Evolutionary conservation across 768 basidiomycete species (phyloP).

Genomic region (Pulveroboletus sp.): DNA sequence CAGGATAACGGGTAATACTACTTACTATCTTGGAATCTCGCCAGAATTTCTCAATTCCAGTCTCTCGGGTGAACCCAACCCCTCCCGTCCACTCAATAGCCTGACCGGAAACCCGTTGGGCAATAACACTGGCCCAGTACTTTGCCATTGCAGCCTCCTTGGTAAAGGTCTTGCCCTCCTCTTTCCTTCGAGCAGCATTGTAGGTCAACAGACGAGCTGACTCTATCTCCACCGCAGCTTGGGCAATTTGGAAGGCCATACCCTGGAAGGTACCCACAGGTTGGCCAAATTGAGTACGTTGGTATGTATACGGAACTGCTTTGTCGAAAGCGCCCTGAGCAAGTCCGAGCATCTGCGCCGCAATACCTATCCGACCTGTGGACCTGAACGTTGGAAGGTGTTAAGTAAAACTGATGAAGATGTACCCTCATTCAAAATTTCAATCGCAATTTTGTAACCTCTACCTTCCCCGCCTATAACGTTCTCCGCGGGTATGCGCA

Average conservation of each 20-base stretch:
- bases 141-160: slow-evolving; percentile 99
- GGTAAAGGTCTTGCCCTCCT: slow-evolving; percentile 79
- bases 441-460: slow-evolving; percentile 96
- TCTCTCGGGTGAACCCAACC: slow-evolving; percentile 87
- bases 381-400: not conserved
- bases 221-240: slow-evolving; percentile 87
- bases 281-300: slow-evolving; percentile 92
- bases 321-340: slow-evolving; percentile 97
- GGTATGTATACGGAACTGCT: slow-evolving; percentile 90
- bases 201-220: slow-evolving; percentile 88
- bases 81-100: slow-evolving; percentile 98
- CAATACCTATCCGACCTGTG: slow-evolving; percentile 88
- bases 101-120: slow-evolving; percentile 78
- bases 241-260: slow-evolving; percentile 92
- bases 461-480: slow-evolving; percentile 88
- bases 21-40: slow-evolving; percentile 93
- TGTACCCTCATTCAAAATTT: slow-evolving; percentile 88
- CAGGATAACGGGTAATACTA: slow-evolving; percentile 9
- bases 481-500: slow-evolving; percentile 81
- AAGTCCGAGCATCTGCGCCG: slow-evolving; percentile 97
- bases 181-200: slow-evolving; percentile 93
- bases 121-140: slow-evolving; percentile 84
- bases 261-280: slow-evolving; percentile 93
- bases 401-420: not conserved
- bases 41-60: slow-evolving; percentile 96